Base-by-base conservation (phyloP, 495 filamentous ascomycete genomes). In the Penicillium steckii region DNA sequence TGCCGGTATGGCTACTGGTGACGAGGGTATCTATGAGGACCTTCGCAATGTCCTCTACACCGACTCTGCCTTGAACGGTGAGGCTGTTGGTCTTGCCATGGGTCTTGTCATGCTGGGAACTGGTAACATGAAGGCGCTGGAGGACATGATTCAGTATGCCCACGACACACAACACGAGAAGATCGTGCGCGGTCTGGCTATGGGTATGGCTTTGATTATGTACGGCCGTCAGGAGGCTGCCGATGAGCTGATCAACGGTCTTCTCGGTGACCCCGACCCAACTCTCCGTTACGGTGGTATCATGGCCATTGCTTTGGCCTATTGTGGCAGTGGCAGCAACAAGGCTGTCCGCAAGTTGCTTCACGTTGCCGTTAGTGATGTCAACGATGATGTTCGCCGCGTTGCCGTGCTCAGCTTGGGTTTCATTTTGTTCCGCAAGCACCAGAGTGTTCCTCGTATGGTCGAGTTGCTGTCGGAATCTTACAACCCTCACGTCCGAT, bases 181-280 rank as follows among this genome's bases (percentile, higher is more conserved):
- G 81, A 97, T 96, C 47, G 91, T 97, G 18, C 90, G 95, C 42
- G 95, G 95, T 58, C 79, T 95, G 46, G 92, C 92, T 15, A 79
- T 99, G 54, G 95, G 95, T 52, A 97, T 99, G 90, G 91, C 95
- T 29, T 76, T 99, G 52, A 96, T 97, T 73, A 99, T 97, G 93
- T 97, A 93, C 60, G 91, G 88, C 25, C 87, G 90, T 35, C 92
- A 97, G 70, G 95, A 97, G 65, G 87, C 85, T 46, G 95, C 94
- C 5, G 95, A 99, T 71, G 88, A 90, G 60, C 80, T 96, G 57
- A 95, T 97, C 59, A 92, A 93, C 61, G 90, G 33, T 44, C 85
- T 99, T 9, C 76, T 99, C 30, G 90, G 89, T 54, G 95, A 97
- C 59, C 90, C 94, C 3, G 94, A 99, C 61, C 90, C 94, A 56